Evolutionary conservation across 169 alveolate species (phyloP).

Genomic region (Toxoplasma gondii): DNA sequence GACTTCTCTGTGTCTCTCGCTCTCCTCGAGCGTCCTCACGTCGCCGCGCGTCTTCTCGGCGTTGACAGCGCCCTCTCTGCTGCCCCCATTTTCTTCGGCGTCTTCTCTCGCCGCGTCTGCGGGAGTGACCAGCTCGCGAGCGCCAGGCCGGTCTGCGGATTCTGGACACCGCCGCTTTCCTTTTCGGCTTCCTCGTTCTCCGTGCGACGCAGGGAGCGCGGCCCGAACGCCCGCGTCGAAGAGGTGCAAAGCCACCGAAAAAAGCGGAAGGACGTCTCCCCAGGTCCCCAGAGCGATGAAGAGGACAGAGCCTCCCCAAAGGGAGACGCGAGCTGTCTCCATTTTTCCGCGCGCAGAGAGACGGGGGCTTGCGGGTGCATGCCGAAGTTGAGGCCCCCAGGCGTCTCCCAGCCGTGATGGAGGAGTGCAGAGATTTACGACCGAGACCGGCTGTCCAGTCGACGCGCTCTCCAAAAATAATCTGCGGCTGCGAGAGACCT

Average conservation of each 20-base stretch:
- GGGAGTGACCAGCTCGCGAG: not conserved
- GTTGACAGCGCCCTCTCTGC: too few species aligned
- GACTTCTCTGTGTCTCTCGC: too few species aligned
- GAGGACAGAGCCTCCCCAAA: not conserved
- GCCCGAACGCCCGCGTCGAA: not conserved
- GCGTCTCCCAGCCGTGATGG: too few species aligned
- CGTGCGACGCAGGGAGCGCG: not conserved
- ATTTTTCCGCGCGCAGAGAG: not conserved
- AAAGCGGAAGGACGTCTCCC: constrained; percentile 11
- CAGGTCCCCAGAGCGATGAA: not conserved
- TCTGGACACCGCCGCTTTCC: not conserved
- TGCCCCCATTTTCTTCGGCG: too few species aligned
- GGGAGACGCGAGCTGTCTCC: not conserved
- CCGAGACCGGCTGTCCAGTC: too few species aligned
- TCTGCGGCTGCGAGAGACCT: too few species aligned
- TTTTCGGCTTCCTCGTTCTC: not conserved
- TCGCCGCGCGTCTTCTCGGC: too few species aligned
- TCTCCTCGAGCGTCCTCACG: too few species aligned
- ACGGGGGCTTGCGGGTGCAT: not conserved
- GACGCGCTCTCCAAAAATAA: too few species aligned
- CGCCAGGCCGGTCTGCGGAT: not conserved
- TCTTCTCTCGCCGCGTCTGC: too few species aligned
- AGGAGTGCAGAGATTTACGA: too few species aligned
- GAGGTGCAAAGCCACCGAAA: not conserved
- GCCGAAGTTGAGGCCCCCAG: too few species aligned